Evolutionary conservation across 495 filamentous ascomycete genomes (phyloP), one percentile per base, ranked within the genome.

Genomic region (Aspergillus steynii): DNA sequence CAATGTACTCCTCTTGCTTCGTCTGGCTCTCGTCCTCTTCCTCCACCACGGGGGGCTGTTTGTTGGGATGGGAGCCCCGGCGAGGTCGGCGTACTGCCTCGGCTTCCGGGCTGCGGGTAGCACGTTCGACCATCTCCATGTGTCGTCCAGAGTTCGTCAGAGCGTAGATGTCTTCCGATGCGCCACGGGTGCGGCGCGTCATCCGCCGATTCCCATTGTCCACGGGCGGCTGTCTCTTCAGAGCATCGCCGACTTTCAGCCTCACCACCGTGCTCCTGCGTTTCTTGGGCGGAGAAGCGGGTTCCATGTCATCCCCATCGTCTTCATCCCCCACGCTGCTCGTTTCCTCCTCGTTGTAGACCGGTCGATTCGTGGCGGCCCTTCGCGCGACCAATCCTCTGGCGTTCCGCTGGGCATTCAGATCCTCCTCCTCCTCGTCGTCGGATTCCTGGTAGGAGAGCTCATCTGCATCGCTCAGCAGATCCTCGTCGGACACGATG

Each of bases 131-230:
- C 14, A 83, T 77, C 57, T 83, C 68, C 58, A 86, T 84, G 69
- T 96, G 90, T 65, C 81, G 85, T 12, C 92, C 92, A 2, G 92
- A 96, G 66, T 87, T 88, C 0, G 91, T 87, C 34, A 96, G 77
- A 20, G 82, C 86, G 48, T 87, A 76, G 14, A 89, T 80, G 15
- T 88, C 82, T 46, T 85, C 84, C 5, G 81, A 79, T 8, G 83
- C 76, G 58, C 84, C 85, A 49, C 85, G 83, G 25, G 80, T 83
- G 6, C 83, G 81, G 20, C 86, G 84, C 62, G 86, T 88, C 42
- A 78, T 85, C 57, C 85, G 80, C 54, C 85, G 76, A 14, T 77
- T 79, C 14, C 61, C 69, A n/a, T 59, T 61, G 7, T 71, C 68
- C 26, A 50, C 28, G n/a, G 65, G 70, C 7, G 72, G 59, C n/a